Evolutionary conservation across 1,284 basidiomycete species (phyloP).

Genomic region (Schizophyllum amplum): DNA sequence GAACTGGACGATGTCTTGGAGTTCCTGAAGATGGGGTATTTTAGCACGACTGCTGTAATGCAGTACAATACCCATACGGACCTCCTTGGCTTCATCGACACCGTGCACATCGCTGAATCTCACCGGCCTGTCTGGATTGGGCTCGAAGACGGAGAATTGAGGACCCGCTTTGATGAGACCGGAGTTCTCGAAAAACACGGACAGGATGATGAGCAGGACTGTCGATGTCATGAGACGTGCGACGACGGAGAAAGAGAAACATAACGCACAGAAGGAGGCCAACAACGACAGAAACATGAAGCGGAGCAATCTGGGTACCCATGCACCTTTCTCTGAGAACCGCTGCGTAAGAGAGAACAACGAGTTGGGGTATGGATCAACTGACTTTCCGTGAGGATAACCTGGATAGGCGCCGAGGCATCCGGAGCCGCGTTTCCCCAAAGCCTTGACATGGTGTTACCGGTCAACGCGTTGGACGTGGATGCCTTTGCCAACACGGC

Average conservation of each 20-base stretch:
- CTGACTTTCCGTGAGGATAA: conserved; percentile 74
- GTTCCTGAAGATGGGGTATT: conserved; percentile 45
- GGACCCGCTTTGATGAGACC: conserved; percentile 86
- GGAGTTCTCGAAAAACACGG: conserved; percentile 86
- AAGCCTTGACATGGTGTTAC: conserved; percentile 7
- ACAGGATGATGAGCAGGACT: conserved; percentile 79
- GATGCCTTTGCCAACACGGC: conserved; percentile 12
- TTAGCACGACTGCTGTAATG: background rate
- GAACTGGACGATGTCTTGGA: conserved; percentile 90
- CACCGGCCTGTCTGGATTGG: conserved; percentile 69
- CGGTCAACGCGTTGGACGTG: conserved; percentile 10
- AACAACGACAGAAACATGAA: conserved; percentile 47
- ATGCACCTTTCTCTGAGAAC: conserved; percentile 53
- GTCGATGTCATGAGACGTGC: conserved; percentile 4
- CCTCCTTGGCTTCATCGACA: conserved; percentile 89
- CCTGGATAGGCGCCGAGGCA: conserved; percentile 40
- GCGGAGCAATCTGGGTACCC: conserved; percentile 53
- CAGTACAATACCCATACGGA: conserved; percentile 20
- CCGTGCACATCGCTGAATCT: conserved; percentile 93
- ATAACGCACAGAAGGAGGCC: conserved; percentile 42
- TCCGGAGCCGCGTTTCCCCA: conserved; percentile 10
- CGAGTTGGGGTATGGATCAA: conserved; percentile 7
- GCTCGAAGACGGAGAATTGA: conserved; percentile 68
- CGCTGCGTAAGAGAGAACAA: conserved; percentile 4
- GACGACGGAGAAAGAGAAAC: background rate